Base-by-base conservation (phyloP, 1,139 yeast species). In the Neolecta irregularis region DNA sequence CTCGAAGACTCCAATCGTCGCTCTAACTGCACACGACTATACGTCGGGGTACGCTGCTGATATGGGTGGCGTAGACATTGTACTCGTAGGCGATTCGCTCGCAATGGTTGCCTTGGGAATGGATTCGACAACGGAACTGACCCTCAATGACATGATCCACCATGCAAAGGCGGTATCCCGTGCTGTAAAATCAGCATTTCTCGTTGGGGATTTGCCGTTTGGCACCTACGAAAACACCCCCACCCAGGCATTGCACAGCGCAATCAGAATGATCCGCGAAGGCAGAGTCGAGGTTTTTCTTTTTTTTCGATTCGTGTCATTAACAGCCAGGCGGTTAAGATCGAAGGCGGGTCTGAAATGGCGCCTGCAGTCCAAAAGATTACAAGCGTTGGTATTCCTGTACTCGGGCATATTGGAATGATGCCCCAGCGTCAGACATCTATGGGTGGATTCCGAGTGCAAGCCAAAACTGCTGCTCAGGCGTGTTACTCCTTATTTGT, bases 41-140 rank as follows among this genome's bases (percentile, higher is more conserved):
- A 71, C 85, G 21, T 74, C 93, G 0, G 88, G 74, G 0, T 60
- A 62, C 24, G 62, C 78, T 50, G 91, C 83, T 0, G 83, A 79
- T 34, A 53, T 63, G 8, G 73, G 91, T 1, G 65, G 67, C 1
- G 64, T 72, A 2, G 96, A 88, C 47, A 64, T 75, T 36, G 63
- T 74, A 7, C 63, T 88, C 6, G 74, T 88, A 5, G 98, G 98
- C 1, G 98, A 88, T 54, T 85, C 96, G 0, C 58, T 88, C 26
- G 83, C 94, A 1, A 85, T 83, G 94, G 85, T 80, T 1, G 67
- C 93, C 0, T 63, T 81, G 42, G 98, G 98, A 1, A 75, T 75
- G 50, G 65, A 67, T 5, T 39, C 43, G 18, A 46, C 52, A 9
- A 43, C 41, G 12, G 37, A 36, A 34, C 33, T 48, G n/a, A 34